These are phyloP conservation scores for Xylaria sp. DNA, from an alignment of 2,329 filamentous ascomycete genomes.

Conservation along the genomic window DNA sequence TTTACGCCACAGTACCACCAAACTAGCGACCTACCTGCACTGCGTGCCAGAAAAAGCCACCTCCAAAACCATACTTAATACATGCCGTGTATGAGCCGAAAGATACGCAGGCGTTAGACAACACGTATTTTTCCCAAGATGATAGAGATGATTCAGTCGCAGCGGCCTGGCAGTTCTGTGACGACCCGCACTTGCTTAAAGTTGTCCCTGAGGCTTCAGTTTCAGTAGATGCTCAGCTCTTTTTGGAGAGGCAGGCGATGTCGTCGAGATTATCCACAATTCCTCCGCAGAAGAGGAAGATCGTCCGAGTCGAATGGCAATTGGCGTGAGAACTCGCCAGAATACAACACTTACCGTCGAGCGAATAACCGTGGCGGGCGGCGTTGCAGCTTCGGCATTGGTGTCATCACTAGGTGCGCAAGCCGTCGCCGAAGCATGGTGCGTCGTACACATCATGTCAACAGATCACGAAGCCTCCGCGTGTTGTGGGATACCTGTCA, in stretches of 20 bases:
- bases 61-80: conserved; percentile 58
- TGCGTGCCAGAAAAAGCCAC: conserved; percentile 58
- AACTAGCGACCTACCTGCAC: conserved; percentile 62
- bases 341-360: conserved; percentile 48
- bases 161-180: conserved; percentile 58
- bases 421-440: conserved; percentile 67
- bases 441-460: too few species aligned
- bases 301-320: conserved; percentile 36
- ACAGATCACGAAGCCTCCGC: too few species aligned
- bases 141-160: conserved; percentile 54
- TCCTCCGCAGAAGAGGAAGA: too few species aligned
- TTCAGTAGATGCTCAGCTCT: conserved; percentile 49
- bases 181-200: conserved; percentile 60
- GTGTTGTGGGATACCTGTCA: too few species aligned
- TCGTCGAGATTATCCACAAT: background rate
- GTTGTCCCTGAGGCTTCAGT: conserved; percentile 58
- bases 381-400: conserved; percentile 60
- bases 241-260: conserved; percentile 51
- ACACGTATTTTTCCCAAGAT: conserved; percentile 53
- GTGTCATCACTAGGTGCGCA: conserved; percentile 61
- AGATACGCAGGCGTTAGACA: conserved; percentile 54
- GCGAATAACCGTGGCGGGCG: conserved; percentile 62
- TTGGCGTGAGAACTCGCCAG: conserved; percentile 44
- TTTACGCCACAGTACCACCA: conserved; percentile 63
- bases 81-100: conserved; percentile 55